Conservation (phyloP, 768 basidiomycete species). For the Tricholoma flavovirens region DNA sequence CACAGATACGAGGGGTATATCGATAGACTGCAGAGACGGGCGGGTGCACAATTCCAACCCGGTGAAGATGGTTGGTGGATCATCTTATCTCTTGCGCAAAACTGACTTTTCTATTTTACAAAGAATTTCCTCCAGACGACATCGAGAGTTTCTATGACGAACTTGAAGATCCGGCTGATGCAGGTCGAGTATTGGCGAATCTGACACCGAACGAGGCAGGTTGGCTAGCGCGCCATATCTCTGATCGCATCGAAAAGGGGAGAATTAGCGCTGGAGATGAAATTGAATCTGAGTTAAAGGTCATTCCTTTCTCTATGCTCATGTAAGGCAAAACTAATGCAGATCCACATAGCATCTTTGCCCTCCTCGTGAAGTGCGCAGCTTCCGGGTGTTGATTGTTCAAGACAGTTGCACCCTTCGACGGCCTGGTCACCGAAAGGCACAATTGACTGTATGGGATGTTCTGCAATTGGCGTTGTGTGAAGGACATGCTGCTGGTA, state of each 20-base stretch:
- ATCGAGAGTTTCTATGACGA: constrained; percentile 57
- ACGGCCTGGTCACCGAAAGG: constrained; percentile 50
- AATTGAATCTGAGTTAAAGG: constrained; percentile 70
- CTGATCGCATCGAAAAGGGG: constrained; percentile 41
- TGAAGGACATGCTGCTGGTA: constrained; percentile 44
- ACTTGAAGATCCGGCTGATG: constrained; percentile 52
- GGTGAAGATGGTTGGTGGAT: constrained; percentile 33
- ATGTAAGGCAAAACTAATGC: not conserved
- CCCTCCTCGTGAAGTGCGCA: constrained; percentile 69
- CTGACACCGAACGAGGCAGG: constrained; percentile 45
- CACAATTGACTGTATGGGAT: constrained; percentile 85
- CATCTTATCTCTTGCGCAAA: not conserved
- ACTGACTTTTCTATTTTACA: constrained; percentile 1
- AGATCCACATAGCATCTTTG: constrained; percentile 40
- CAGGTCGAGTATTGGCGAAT: constrained; percentile 35
- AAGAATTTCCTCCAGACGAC: constrained; percentile 39
- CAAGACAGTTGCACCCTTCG: constrained; percentile 54
- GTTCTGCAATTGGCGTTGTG: constrained; percentile 43
- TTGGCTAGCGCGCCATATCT: constrained; percentile 55
- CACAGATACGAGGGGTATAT: constrained; percentile 51
- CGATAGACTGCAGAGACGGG: constrained; percentile 57
- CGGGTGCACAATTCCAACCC: constrained; percentile 39
- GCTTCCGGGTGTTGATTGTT: constrained; percentile 68
- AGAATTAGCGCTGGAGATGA: constrained; percentile 48
- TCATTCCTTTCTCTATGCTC: constrained; percentile 26